Percentiles rank a stretch among this genome's conserved stretches.
Conservation (phyloP, 2,329 filamentous ascomycete species). For the Diaporthe humulicola region DNA sequence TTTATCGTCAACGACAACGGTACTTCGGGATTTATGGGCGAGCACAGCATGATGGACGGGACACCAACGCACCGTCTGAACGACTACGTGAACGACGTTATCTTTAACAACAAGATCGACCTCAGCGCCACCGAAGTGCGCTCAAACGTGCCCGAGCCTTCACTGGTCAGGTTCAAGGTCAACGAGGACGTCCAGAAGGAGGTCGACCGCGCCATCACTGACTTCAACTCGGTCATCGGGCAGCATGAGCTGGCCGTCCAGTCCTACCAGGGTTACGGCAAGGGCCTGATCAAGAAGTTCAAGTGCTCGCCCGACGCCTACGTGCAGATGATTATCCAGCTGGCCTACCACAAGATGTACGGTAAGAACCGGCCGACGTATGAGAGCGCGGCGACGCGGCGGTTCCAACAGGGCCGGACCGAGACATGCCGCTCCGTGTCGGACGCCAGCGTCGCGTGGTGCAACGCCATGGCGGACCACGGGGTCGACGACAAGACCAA, state of each 20-base stretch:
- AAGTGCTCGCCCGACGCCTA: constrained; percentile 98
- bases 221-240: constrained; percentile 86
- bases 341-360: constrained; percentile 99
- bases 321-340: constrained; percentile 98
- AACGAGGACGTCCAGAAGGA: constrained; percentile 80
- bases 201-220: constrained; percentile 81
- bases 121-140: constrained; percentile 84
- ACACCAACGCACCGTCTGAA: constrained; percentile 97
- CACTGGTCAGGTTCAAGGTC: constrained; percentile 82
- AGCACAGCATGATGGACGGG: constrained; percentile 99
- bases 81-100: constrained; percentile 91
- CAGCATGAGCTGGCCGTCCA: constrained; percentile 94
- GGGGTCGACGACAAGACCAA: constrained; percentile 73
- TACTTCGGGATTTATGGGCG: constrained; percentile 96
- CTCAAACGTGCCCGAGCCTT: constrained; percentile 86
- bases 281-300: constrained; percentile 99
- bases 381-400: constrained; percentile 93
- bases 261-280: constrained; percentile 97
- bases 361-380: constrained; percentile 98
- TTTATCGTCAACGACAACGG: constrained; percentile 99
- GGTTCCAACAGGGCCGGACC: constrained; percentile 96
- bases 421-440: constrained; percentile 95
- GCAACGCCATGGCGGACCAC: constrained; percentile 84
- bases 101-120: constrained; percentile 95
- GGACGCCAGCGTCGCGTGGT: constrained; percentile 92